A percentile compares a stretch with the other conserved stretches of the same genome.
Conservation (phyloP, 805 yeast species). For the Metschnikowia reukaufii region DNA sequence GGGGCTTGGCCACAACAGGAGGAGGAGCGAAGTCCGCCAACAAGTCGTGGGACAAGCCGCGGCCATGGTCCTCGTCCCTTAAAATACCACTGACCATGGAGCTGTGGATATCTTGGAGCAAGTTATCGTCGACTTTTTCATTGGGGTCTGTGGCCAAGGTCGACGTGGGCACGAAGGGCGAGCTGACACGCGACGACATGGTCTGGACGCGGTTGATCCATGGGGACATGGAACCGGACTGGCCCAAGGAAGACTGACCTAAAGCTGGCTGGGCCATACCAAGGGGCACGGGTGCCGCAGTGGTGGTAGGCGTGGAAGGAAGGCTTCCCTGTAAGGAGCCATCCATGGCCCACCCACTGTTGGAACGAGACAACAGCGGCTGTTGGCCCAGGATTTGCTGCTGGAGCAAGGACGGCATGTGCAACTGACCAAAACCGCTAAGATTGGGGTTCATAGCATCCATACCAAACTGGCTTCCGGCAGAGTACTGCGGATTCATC, state of each 20-base stretch:
- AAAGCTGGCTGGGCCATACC: slow-evolving; percentile 12
- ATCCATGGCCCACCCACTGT: slow-evolving; percentile 44
- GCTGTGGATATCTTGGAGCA: slow-evolving; percentile 39
- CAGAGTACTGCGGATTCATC: slow-evolving; percentile 24
- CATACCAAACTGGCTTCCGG: slow-evolving; percentile 27
- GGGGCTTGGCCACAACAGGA: neutral
- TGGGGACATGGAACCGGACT: slow-evolving; percentile 43
- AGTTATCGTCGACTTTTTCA: slow-evolving; percentile 24
- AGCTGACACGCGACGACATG: slow-evolving; percentile 38
- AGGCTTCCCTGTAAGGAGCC: slow-evolving; percentile 21
- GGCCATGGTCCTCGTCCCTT: slow-evolving; percentile 13
- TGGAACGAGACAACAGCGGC: slow-evolving; percentile 33
- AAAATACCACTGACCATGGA: slow-evolving; percentile 44
- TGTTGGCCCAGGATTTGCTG: slow-evolving; percentile 30
- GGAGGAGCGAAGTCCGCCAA: slow-evolving; percentile 1
- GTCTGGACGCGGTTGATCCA: slow-evolving; percentile 38
- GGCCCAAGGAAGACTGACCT: slow-evolving; percentile 23
- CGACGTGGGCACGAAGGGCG: slow-evolving; percentile 38
- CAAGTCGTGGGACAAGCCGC: slow-evolving; percentile 1
- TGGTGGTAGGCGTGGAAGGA: slow-evolving; percentile 30
- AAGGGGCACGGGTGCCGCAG: slow-evolving; percentile 23
- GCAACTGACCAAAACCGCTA: slow-evolving; percentile 18
- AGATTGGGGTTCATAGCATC: slow-evolving; percentile 22
- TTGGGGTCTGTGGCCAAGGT: slow-evolving; percentile 10
- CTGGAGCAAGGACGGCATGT: slow-evolving; percentile 38